These are phyloP conservation scores for Neltuma alba DNA, from an alignment of 306 rosid species.

Conservation along the genomic window DNA sequence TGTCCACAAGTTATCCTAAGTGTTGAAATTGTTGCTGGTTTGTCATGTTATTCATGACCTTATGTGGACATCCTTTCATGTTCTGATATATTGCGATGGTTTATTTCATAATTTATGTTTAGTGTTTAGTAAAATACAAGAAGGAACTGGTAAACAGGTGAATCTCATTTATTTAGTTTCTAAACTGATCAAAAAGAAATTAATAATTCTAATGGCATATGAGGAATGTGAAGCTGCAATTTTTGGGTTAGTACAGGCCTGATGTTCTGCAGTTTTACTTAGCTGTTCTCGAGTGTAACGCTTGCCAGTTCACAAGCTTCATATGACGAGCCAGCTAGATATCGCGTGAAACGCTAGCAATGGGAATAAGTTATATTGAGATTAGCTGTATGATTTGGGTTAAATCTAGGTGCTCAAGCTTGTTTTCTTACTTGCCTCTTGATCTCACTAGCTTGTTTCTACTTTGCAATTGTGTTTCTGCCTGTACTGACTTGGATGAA, in stretches of 20 bases:
- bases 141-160: slow-evolving; percentile 10
- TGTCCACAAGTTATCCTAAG: slow-evolving; percentile 31
- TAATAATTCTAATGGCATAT: slow-evolving; percentile 2
- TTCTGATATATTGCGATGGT: slow-evolving; percentile 5
- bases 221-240: slow-evolving; percentile 1
- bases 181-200: slow-evolving; percentile 21
- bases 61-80: neutral
- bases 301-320: slow-evolving; percentile 17
- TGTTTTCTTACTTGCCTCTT: slow-evolving; percentile 18
- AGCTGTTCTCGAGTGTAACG: slow-evolving; percentile 21
- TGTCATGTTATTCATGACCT: neutral
- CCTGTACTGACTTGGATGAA: neutral
- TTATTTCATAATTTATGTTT: neutral
- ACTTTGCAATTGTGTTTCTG: neutral
- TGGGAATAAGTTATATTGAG: neutral
- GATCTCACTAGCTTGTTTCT: slow-evolving; percentile 17
- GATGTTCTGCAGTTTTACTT: slow-evolving; percentile 1
- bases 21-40: slow-evolving; percentile 22
- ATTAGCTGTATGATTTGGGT: slow-evolving; percentile 15
- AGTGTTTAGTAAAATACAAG: neutral
- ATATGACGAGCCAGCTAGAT: neutral
- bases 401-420: slow-evolving; percentile 21
- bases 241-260: neutral
- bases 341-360: slow-evolving; percentile 18
- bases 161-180: slow-evolving; percentile 33